phyloP scores from a whole-genome alignment of 306 rosid genomes.

The Astragalus glycyphyllos region DNA sequence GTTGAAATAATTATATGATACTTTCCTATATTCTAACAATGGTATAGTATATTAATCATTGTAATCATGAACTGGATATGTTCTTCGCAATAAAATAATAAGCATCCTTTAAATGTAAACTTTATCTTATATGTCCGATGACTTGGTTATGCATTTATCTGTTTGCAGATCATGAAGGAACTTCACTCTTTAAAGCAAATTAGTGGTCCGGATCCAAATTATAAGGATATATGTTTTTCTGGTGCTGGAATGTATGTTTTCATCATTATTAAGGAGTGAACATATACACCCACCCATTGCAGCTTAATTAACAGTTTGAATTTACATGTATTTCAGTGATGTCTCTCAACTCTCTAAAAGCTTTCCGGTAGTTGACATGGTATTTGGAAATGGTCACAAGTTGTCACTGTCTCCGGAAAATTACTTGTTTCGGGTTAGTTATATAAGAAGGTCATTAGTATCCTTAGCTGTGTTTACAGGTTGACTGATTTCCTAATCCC shows the following conservation, averaged over 20 bases:
- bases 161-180: constrained; percentile 73
- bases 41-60: constrained; percentile 27
- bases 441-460: constrained; percentile 23
- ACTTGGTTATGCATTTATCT: constrained; percentile 32
- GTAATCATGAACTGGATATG: constrained; percentile 3
- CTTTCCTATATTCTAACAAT: no score
- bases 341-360: constrained; percentile 61
- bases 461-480: constrained; percentile 26
- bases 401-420: constrained; percentile 88
- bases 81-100: neutral
- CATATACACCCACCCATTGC: neutral
- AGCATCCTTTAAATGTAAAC: constrained; percentile 25
- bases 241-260: constrained; percentile 74
- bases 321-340: constrained; percentile 60
- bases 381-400: constrained; percentile 79
- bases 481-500: constrained; percentile 36
- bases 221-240: constrained; percentile 78
- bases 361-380: constrained; percentile 93
- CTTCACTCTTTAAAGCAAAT: constrained; percentile 65
- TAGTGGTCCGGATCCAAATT: constrained; percentile 90
- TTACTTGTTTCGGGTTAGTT: constrained; percentile 86
- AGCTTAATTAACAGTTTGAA: constrained; percentile 43
- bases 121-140: constrained; percentile 21
- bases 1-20: no score
- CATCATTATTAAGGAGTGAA: constrained; percentile 35